Percentiles rank a stretch among this genome's conserved stretches.
Conservation (phyloP, 345 rosid genomes). For the Geranium brycei region DNA sequence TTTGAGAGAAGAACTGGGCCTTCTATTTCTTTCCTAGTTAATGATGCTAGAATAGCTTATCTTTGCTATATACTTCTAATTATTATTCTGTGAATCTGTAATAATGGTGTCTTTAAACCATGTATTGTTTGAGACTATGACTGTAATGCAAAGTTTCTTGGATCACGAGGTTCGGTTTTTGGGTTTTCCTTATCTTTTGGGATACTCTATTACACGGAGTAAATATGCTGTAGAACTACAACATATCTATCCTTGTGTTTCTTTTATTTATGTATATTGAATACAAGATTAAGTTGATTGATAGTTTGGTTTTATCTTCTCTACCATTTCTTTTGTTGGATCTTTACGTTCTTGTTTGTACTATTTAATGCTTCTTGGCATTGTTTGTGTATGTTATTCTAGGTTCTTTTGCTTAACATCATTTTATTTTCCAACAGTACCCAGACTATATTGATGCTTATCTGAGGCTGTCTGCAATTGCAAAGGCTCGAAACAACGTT, state of each 20-base stretch:
- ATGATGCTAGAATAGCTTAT: too few relatives aligned
- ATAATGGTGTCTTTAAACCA: too few relatives aligned
- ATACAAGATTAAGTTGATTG: neutral
- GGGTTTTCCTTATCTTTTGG: neutral
- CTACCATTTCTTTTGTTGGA: neutral
- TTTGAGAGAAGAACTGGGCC: too few relatives aligned
- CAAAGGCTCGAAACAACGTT: conserved; percentile 80
- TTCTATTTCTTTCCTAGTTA: neutral
- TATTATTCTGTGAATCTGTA: neutral
- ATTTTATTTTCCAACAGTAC: conserved; percentile 39
- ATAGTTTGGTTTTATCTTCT: neutral
- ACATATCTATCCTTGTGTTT: neutral
- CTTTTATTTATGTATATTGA: neutral
- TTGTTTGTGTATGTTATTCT: conserved; percentile 2
- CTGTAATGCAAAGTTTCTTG: too few relatives aligned
- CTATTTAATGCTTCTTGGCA: neutral
- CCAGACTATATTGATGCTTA: conserved; percentile 87
- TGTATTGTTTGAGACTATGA: too few relatives aligned
- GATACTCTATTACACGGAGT: neutral
- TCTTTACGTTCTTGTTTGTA: neutral
- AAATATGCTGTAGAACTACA: neutral
- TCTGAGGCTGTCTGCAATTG: conserved; percentile 86
- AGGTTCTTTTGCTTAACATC: conserved; percentile 7
- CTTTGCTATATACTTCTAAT: neutral
- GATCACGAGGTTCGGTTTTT: too few relatives aligned